These are phyloP conservation scores for Venustampulla echinocandica DNA, from an alignment of 495 filamentous ascomycete species.

Conservation along the genomic window DNA sequence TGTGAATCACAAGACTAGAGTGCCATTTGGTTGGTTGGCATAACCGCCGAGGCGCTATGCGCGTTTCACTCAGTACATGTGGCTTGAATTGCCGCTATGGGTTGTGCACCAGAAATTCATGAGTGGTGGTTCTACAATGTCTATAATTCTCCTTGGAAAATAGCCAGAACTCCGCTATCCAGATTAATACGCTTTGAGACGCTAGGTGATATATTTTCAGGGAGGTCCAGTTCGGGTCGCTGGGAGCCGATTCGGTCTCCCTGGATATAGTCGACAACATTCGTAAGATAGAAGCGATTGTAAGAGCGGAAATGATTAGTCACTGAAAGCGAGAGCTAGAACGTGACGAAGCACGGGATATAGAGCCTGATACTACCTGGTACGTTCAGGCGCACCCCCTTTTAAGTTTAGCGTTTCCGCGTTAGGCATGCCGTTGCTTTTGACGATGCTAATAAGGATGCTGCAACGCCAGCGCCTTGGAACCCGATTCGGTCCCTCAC, in stretches of 20 bases:
- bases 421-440: too few relatives aligned
- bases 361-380: too few relatives aligned
- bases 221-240: neutral
- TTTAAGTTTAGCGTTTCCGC: too few relatives aligned
- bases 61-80: neutral
- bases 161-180: neutral
- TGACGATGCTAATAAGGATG: too few relatives aligned
- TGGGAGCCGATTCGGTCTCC: neutral
- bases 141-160: neutral
- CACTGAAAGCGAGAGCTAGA: constrained; percentile 1
- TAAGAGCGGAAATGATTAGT: neutral
- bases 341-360: constrained; percentile 6
- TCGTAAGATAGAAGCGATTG: neutral
- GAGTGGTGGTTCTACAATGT: neutral
- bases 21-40: constrained; percentile 1
- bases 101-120: neutral
- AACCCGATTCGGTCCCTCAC: too few relatives aligned
- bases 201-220: constrained; percentile 5
- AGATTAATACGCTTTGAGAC: neutral
- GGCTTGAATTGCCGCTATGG: neutral
- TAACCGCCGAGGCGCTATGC: constrained; percentile 1
- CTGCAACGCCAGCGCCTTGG: too few relatives aligned
- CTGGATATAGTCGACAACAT: constrained; percentile 8
- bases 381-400: too few relatives aligned
- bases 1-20: neutral